These are phyloP conservation scores for Solanum etuberosum DNA, from an alignment of 257 asterid species.

Conservation along the genomic window DNA sequence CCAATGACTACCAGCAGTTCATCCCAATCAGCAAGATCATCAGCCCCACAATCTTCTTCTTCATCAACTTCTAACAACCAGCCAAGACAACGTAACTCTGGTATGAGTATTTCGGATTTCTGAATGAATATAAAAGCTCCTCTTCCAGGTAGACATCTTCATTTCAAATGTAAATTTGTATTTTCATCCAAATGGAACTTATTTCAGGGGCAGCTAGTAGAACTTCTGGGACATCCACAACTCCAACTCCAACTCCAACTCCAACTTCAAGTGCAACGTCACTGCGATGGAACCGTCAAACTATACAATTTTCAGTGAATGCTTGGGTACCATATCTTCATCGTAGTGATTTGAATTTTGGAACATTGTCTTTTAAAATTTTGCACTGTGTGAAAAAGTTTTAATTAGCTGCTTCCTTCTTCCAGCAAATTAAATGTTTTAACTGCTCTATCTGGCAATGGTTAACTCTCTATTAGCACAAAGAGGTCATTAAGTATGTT, in stretches of 20 bases:
- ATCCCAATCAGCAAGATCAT: slow-evolving; percentile 52
- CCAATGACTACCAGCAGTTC: slow-evolving; percentile 48
- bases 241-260: slow-evolving; percentile 44
- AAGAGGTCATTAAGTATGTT: not conserved
- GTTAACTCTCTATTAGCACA: not conserved
- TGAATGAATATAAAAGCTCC: not conserved
- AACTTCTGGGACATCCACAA: slow-evolving; percentile 48
- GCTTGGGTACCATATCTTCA: slow-evolving; percentile 66
- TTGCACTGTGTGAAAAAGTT: not conserved
- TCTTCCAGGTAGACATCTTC: not conserved
- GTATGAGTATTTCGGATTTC: slow-evolving; percentile 8
- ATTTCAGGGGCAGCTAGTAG: slow-evolving; percentile 56
- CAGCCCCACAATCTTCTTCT: slow-evolving; percentile 35
- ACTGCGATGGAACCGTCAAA: slow-evolving; percentile 61
- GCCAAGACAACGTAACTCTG: slow-evolving; percentile 43
- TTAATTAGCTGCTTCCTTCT: not conserved
- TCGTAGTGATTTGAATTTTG: not conserved
- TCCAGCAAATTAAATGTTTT: not conserved
- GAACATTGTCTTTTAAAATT: not conserved
- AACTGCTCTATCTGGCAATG: not conserved
- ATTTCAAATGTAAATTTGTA: not conserved
- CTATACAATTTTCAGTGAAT: slow-evolving; percentile 74
- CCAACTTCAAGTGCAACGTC: slow-evolving; percentile 35
- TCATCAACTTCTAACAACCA: slow-evolving; percentile 41
- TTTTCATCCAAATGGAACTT: not conserved